Base-by-base conservation (phyloP, 2,329 filamentous ascomycete genomes). In the Drechslerella dactyloides region DNA sequence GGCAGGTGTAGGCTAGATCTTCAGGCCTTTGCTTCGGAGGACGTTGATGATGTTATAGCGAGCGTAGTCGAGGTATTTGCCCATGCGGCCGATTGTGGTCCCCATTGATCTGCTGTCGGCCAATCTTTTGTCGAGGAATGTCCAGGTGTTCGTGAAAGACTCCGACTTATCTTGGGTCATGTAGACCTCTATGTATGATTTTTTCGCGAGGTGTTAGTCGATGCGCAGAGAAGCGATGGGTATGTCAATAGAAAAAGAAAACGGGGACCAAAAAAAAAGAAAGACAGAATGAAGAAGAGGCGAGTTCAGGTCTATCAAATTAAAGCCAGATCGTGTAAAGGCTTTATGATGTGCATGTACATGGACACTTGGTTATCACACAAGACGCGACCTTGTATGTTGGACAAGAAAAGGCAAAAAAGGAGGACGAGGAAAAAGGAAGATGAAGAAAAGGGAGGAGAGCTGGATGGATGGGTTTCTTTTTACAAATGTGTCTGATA, bases 111-210 rank as follows among this genome's bases (percentile, higher is more conserved):
- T 83, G 33, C 85, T 82, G 81, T 96, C 93, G 69, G 86, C 83
- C 63, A 96, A 81, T 73, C 93, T 85, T 48, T 91, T 84, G 62
- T 88, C 85, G 59, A 97, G 81, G 78, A 97, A 99, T 8, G 86
- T 84, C 74, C 88, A 87, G 2, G 94, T 97, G 74, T 93, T 90
- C 8, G 78, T 79, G 76, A 90, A 94, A n/a, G 85, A 86, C 0
- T 84, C 81, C 2, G 89, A 92, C 70, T 82, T 84, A 80, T 97
- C 94, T 69, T 89, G 92, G 21, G 92, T 97, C 92, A 97, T 97
- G 81, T 93, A 96, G 3, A 97, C 82, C 81, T 99, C 94, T 63
- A 89, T 50, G 81, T 80, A 0, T 19, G 19, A 8, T 4, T 33
- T 4, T 33, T 37, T 33, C 27, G 4, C 35, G 33, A 13, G 51